Evolutionary conservation across 2,329 filamentous ascomycete genomes (phyloP).

Genomic region (Juglanconis oblonga): DNA sequence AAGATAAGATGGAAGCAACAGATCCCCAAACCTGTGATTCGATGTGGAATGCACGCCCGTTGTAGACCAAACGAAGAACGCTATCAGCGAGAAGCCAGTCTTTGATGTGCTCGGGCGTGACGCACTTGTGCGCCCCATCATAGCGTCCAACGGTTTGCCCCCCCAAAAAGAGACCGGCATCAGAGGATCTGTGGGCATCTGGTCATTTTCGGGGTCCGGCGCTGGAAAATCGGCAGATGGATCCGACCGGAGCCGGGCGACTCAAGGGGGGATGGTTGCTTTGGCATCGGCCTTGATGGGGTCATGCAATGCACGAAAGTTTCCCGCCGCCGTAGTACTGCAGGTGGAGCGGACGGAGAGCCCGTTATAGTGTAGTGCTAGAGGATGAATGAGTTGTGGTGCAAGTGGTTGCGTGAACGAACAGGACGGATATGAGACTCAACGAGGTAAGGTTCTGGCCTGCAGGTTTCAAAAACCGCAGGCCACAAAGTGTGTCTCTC

Average conservation of each 20-base stretch:
- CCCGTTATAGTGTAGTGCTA: neutral
- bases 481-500: neutral
- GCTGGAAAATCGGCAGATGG: conserved; percentile 13
- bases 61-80: neutral
- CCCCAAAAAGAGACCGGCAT: neutral
- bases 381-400: conserved; percentile 1
- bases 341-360: neutral
- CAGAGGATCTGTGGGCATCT: conserved; percentile 4
- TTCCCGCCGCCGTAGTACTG: neutral
- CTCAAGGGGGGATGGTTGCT: neutral
- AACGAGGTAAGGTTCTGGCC: neutral
- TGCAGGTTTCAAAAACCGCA: conserved; percentile 4
- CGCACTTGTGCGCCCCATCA: neutral
- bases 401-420: neutral
- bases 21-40: no score
- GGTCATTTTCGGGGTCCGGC: conserved; percentile 8
- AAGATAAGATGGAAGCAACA: neutral
- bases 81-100: neutral
- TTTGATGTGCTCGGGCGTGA: conserved; percentile 4
- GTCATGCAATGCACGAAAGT: conserved; percentile 5
- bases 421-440: neutral
- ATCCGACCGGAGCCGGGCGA: neutral
- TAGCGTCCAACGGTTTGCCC: neutral
- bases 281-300: neutral
- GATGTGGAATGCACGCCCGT: no score